phyloP scores from a whole-genome alignment of 495 filamentous ascomycete species.

The Podospora tetraspora region DNA sequence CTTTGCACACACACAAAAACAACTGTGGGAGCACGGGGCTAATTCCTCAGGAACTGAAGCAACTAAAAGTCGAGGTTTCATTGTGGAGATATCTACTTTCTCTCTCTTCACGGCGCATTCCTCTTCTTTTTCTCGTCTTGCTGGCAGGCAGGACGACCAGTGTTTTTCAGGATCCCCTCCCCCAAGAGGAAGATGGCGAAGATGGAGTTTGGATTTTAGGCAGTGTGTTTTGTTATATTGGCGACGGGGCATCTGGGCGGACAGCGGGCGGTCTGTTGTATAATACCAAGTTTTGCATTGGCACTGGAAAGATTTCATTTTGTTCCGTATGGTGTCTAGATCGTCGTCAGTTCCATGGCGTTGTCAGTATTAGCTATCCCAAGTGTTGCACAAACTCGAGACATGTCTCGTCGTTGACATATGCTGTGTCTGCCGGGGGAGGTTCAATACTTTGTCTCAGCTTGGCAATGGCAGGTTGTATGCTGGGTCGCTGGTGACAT shows the following conservation, averaged over 20 bases:
- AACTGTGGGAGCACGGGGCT: conserved; percentile 20
- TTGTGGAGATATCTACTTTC: conserved; percentile 1
- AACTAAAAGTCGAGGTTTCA: conserved; percentile 21
- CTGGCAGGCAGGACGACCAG: conserved; percentile 5
- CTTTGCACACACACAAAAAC: conserved; percentile 5
- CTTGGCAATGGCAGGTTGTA: not conserved
- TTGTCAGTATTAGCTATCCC: not conserved
- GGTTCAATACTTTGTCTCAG: not conserved
- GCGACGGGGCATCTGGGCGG: not conserved
- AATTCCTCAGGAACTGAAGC: conserved; percentile 39
- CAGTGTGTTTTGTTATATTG: not conserved
- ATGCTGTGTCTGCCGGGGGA: not conserved
- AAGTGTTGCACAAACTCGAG: not conserved
- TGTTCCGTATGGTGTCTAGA: not conserved
- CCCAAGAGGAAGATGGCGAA: not conserved
- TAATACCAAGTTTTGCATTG: not conserved
- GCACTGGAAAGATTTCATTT: not conserved
- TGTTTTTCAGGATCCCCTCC: not conserved
- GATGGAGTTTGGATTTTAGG: not conserved
- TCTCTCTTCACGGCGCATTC: not conserved
- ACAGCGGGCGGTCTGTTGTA: conserved; percentile 2
- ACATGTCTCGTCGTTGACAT: not conserved
- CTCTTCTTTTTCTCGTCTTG: not conserved
- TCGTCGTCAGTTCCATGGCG: not conserved
- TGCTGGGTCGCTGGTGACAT: not conserved